Conservation (phyloP, 2,329 filamentous ascomycete species). For the Talaromyces sp. region DNA sequence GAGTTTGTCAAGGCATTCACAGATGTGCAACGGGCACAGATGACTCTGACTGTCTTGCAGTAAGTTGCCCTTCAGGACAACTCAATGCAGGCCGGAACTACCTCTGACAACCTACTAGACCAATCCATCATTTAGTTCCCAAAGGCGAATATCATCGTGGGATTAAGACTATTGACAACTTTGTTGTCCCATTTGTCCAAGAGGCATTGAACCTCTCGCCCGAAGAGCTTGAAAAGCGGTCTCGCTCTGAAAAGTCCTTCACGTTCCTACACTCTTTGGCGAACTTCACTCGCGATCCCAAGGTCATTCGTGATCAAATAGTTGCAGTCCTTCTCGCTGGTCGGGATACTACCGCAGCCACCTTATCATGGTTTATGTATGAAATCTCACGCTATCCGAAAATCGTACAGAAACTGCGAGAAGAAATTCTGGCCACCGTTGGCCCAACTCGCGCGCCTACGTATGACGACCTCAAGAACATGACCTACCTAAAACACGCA, state of each 20-base stretch:
- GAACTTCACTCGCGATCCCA: slow-evolving; percentile 54
- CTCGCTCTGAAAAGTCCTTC: slow-evolving; percentile 41
- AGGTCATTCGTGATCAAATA: slow-evolving; percentile 64
- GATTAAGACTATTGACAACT: slow-evolving; percentile 61
- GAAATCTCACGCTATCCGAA: slow-evolving; percentile 66
- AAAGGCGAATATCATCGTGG: slow-evolving; percentile 52
- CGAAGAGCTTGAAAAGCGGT: slow-evolving; percentile 57
- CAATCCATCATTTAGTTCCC: slow-evolving; percentile 55
- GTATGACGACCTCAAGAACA: slow-evolving; percentile 11
- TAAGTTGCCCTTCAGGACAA: slow-evolving; percentile 18
- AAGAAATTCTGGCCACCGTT: slow-evolving; percentile 61
- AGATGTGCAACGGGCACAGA: slow-evolving; percentile 67
- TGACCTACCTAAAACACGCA: slow-evolving; percentile 12
- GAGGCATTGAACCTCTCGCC: slow-evolving; percentile 59
- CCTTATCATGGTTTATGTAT: slow-evolving; percentile 70
- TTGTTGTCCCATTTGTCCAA: slow-evolving; percentile 69
- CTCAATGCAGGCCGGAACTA: neutral
- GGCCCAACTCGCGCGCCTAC: slow-evolving; percentile 41
- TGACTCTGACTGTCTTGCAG: slow-evolving; percentile 56
- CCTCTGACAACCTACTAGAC: slow-evolving; percentile 29
- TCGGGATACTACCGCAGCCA: slow-evolving; percentile 68
- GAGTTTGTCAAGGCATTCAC: slow-evolving; percentile 72
- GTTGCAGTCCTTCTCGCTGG: slow-evolving; percentile 71
- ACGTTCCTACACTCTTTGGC: slow-evolving; percentile 77
- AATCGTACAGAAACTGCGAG: slow-evolving; percentile 58